phyloP scores from a whole-genome alignment of 768 basidiomycete genomes.

The Hypholoma fasciculare region DNA sequence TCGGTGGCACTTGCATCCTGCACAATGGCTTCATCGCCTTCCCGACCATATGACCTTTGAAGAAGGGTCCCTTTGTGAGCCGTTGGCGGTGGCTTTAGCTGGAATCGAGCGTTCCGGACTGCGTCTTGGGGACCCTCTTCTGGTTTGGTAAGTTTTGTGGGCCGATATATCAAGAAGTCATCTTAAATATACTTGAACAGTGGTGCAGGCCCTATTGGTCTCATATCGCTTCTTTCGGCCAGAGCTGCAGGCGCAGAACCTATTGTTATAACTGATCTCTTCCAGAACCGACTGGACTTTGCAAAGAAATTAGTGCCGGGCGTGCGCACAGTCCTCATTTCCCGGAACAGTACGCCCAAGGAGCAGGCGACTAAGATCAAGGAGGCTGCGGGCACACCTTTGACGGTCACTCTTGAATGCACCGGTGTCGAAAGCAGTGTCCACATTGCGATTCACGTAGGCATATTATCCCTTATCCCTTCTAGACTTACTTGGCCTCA shows the following conservation, averaged over 20 bases:
- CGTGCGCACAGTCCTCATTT: slow-evolving; percentile 56
- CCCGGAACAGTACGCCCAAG: slow-evolving; percentile 43
- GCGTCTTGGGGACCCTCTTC: slow-evolving; percentile 61
- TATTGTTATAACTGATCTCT: slow-evolving; percentile 67
- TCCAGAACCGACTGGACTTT: slow-evolving; percentile 66
- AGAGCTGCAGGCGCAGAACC: slow-evolving; percentile 71
- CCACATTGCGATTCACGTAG: slow-evolving; percentile 57
- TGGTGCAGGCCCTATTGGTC: slow-evolving; percentile 69
- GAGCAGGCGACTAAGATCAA: slow-evolving; percentile 56
- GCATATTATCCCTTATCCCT: slow-evolving; percentile 11
- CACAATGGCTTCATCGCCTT: slow-evolving; percentile 66
- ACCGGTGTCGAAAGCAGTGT: slow-evolving; percentile 66
- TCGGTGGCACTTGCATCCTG: slow-evolving; percentile 67
- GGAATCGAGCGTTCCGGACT: slow-evolving; percentile 67
- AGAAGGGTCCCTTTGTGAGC: slow-evolving; percentile 69
- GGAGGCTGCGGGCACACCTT: slow-evolving; percentile 43
- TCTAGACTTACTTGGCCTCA: background rate
- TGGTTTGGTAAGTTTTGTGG: slow-evolving; percentile 49
- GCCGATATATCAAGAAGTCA: background rate
- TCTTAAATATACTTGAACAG: slow-evolving; percentile 26
- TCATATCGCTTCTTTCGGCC: slow-evolving; percentile 60
- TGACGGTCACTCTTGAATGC: slow-evolving; percentile 61
- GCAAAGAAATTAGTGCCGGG: slow-evolving; percentile 62
- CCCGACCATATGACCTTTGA: slow-evolving; percentile 64
- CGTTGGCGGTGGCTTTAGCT: slow-evolving; percentile 65